A percentile compares a stretch with the other conserved stretches of the same genome.
Evolutionary conservation across 345 rosid species (phyloP).

Genomic region (Salix purpurea): DNA sequence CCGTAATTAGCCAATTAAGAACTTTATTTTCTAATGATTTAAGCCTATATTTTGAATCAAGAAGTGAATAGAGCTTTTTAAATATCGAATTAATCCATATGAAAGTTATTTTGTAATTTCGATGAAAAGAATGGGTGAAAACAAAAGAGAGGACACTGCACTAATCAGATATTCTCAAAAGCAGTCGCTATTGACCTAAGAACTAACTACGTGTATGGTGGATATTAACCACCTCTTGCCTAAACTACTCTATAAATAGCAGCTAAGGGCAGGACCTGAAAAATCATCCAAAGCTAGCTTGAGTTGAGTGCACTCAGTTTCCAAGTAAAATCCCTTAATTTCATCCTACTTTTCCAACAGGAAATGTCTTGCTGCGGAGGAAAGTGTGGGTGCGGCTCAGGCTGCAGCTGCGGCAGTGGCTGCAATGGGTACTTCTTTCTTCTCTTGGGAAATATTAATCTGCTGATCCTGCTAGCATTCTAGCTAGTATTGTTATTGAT

Average conservation of each 20-base stretch:
- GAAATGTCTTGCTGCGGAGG: slow-evolving; percentile 24
- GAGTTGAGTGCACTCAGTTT: neutral
- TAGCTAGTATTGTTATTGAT: no score
- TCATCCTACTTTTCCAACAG: neutral
- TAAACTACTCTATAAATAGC: slow-evolving; percentile 14
- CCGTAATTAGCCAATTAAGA: no score
- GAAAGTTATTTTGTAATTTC: neutral
- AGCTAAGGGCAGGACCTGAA: accelerated
- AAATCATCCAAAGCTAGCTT: neutral
- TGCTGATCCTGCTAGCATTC: no score
- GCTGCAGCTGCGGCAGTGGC: slow-evolving; percentile 19
- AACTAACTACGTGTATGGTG: slow-evolving; percentile 36
- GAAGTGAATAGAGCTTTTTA: no score
- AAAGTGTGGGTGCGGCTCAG: slow-evolving; percentile 21
- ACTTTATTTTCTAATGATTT: no score
- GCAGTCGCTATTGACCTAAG: slow-evolving; percentile 5
- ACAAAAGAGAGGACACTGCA: no score
- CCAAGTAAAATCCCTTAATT: neutral
- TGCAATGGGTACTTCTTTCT: slow-evolving; percentile 5
- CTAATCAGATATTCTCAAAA: no score
- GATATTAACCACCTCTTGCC: neutral
- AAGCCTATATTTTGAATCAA: no score
- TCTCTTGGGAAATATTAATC: neutral
- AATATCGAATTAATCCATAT: no score
- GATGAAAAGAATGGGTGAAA: no score